Conservation (phyloP, 176 grass and related monocot genomes). For the Raddia distichophylla region DNA sequence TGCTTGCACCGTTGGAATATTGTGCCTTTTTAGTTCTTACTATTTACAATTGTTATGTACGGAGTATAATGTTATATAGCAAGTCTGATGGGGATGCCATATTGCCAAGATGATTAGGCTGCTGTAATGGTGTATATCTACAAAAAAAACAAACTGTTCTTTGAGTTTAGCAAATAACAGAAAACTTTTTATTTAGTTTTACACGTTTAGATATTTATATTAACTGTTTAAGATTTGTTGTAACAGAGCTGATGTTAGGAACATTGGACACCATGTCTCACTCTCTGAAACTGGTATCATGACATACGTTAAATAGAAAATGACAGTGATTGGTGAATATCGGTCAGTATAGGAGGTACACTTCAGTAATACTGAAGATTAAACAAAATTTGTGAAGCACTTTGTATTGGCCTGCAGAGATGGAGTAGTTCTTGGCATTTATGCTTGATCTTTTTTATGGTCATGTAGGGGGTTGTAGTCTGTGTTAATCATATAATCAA, state of each 20-base stretch:
- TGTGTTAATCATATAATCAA: neutral
- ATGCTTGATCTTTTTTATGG: neutral
- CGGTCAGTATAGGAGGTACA: neutral
- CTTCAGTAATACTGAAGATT: neutral
- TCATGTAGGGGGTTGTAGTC: too few species aligned
- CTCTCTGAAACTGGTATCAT: neutral
- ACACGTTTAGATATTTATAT: neutral
- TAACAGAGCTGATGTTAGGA: neutral
- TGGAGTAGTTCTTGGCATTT: neutral
- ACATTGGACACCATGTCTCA: neutral
- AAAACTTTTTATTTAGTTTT: neutral
- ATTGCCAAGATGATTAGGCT: too few species aligned
- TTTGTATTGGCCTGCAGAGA: neutral
- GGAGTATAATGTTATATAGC: neutral
- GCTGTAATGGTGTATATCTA: neutral
- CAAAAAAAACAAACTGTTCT: neutral
- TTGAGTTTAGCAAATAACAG: neutral
- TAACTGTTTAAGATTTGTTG: neutral
- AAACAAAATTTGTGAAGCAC: neutral
- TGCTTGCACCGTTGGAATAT: neutral
- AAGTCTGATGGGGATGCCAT: neutral
- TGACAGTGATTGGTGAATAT: too few species aligned
- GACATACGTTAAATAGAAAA: neutral
- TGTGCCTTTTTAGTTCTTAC: neutral
- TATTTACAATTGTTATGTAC: neutral